Conservation (phyloP, 768 basidiomycete species). For the Rhodotorula toruloides region DNA sequence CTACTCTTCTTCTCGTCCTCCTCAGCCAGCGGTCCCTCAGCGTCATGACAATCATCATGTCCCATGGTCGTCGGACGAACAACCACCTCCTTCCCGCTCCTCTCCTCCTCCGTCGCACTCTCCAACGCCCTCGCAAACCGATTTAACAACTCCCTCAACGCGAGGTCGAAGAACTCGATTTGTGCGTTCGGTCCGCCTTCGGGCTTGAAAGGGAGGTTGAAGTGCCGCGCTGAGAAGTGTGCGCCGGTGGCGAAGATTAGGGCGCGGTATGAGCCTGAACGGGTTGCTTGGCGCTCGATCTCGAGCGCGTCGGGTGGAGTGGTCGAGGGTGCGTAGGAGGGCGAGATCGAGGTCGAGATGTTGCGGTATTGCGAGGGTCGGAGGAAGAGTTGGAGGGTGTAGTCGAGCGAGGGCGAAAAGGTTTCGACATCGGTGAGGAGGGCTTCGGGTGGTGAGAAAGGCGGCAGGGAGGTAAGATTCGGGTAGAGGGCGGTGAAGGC, state of each 20-base stretch:
- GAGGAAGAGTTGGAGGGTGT: conserved; percentile 4
- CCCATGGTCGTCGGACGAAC: not conserved
- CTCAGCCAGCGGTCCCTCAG: not conserved
- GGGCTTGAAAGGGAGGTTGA: not conserved
- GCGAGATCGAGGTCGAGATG: not conserved
- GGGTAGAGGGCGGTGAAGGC: not conserved
- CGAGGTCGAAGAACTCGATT: not conserved
- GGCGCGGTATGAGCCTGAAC: not conserved
- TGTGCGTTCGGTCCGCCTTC: not conserved
- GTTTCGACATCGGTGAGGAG: not conserved
- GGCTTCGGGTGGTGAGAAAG: not conserved
- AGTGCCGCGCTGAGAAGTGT: conserved; percentile 1
- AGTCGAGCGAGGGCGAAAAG: not conserved
- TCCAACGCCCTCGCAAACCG: not conserved
- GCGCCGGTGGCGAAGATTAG: conserved; percentile 1
- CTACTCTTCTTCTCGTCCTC: not conserved
- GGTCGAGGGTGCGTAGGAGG: not conserved
- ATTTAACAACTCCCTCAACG: not conserved
- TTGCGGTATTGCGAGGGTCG: not conserved
- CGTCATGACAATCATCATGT: conserved; percentile 1
- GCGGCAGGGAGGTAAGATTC: not conserved
- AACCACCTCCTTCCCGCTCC: not conserved
- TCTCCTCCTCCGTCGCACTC: not conserved
- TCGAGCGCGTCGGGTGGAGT: not conserved
- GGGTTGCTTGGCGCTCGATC: not conserved